phyloP scores from a whole-genome alignment of 257 asterid genomes.

The Solanum appendiculatum region DNA sequence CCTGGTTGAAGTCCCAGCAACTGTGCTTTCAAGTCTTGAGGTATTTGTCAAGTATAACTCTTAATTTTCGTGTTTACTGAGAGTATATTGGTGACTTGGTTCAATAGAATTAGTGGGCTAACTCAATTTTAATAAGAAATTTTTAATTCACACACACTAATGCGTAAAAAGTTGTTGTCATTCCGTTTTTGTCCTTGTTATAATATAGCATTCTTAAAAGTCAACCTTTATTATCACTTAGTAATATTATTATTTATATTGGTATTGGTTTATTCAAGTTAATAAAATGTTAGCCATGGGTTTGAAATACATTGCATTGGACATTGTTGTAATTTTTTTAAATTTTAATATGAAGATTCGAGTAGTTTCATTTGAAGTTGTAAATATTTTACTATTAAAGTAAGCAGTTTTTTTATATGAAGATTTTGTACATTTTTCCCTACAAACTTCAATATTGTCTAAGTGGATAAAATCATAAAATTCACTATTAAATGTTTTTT shows the following conservation, averaged over 20 bases:
- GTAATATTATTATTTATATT: background rate
- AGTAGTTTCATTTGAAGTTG: background rate
- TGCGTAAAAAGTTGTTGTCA: background rate
- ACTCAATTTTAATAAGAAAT: background rate
- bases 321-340: too few relatives aligned
- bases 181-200: background rate
- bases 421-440: background rate
- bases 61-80: background rate
- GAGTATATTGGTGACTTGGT: background rate
- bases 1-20: constrained; percentile 84
- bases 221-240: background rate
- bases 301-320: background rate
- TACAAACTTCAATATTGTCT: background rate
- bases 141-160: background rate
- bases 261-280: background rate
- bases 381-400: background rate
- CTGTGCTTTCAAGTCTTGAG: constrained; percentile 82
- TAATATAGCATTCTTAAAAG: background rate
- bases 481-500: background rate
- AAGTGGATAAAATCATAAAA: background rate
- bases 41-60: constrained; percentile 17
- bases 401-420: background rate
- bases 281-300: background rate
- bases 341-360: background rate
- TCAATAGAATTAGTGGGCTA: background rate